Conservation (phyloP, 139 green algal species). For the Pleodorina starrii region DNA sequence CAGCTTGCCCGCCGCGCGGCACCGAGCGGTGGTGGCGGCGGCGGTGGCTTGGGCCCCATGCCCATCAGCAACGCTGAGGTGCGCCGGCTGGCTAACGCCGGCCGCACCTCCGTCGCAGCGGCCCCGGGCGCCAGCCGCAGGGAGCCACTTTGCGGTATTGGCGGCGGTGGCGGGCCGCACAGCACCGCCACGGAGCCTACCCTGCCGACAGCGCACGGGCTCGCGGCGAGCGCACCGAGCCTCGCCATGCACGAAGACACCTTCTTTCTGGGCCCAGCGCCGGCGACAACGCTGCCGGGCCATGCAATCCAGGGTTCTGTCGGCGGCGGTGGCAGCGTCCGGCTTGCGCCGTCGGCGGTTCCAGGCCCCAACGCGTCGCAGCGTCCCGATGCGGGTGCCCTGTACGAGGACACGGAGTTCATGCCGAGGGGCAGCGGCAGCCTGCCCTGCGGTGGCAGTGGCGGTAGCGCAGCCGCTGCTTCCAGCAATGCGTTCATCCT, state of each 20-base stretch:
- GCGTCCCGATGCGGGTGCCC: neutral
- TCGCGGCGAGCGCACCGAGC: neutral
- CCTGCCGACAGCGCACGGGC: neutral
- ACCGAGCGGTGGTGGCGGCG: neutral
- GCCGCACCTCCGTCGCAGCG: neutral
- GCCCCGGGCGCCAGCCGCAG: neutral
- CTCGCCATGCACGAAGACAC: slow-evolving; percentile 44
- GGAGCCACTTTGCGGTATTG: neutral
- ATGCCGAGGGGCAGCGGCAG: neutral
- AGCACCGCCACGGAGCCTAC: neutral
- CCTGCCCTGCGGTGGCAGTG: neutral
- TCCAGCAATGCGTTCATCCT: slow-evolving; percentile 6
- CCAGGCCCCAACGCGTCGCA: neutral
- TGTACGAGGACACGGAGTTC: slow-evolving; percentile 56
- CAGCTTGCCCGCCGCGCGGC: neutral
- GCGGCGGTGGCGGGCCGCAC: neutral
- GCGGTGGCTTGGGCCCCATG: slow-evolving; percentile 8
- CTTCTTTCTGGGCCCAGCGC: slow-evolving; percentile 54
- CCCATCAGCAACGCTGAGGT: slow-evolving; percentile 57
- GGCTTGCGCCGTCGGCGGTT: neutral
- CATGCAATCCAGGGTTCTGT: neutral
- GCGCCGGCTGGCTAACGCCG: slow-evolving; percentile 60
- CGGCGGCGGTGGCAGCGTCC: neutral
- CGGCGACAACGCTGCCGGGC: too few species aligned
- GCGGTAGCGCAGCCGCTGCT: neutral